Evolutionary conservation across 2,329 filamentous ascomycete species (phyloP).

Genomic region (Elsinoe fawcettii): DNA sequence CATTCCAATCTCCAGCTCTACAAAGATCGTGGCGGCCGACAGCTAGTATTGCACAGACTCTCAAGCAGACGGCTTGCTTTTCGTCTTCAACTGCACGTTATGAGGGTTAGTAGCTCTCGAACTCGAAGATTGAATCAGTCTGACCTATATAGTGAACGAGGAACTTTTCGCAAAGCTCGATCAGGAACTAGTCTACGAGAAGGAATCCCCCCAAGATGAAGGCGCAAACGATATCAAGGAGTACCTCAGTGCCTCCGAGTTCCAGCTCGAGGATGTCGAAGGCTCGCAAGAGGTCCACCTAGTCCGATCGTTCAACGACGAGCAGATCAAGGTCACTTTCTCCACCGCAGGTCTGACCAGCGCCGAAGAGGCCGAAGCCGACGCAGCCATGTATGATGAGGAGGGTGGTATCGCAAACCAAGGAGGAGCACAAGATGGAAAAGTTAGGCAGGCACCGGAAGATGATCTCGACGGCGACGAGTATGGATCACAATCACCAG

Average conservation of each 20-base stretch:
- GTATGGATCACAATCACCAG: slow-evolving; percentile 44
- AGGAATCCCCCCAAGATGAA: slow-evolving; percentile 61
- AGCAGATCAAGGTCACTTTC: slow-evolving; percentile 79
- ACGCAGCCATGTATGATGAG: slow-evolving; percentile 27
- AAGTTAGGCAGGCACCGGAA: slow-evolving; percentile 49
- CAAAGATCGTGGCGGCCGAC: slow-evolving; percentile 18
- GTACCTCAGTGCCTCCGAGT: slow-evolving; percentile 78
- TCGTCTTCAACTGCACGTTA: slow-evolving; percentile 34
- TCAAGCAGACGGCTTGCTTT: slow-evolving; percentile 32
- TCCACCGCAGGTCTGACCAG: slow-evolving; percentile 72
- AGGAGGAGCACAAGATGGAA: slow-evolving; percentile 49
- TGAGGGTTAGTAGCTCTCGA: slow-evolving; percentile 24
- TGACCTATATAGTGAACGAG: slow-evolving; percentile 49
- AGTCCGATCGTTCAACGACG: slow-evolving; percentile 73
- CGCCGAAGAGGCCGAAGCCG: slow-evolving; percentile 22
- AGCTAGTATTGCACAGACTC: slow-evolving; percentile 16
- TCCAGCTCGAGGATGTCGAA: slow-evolving; percentile 64
- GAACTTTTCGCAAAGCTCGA: slow-evolving; percentile 83
- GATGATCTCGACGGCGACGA: slow-evolving; percentile 50
- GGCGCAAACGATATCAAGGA: slow-evolving; percentile 64
- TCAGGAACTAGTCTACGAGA: slow-evolving; percentile 76
- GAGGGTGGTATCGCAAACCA: slow-evolving; percentile 48
- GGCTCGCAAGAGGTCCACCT: slow-evolving; percentile 85
- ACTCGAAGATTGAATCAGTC: background rate
- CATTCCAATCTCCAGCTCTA: slow-evolving; percentile 29